Percentiles rank a stretch among this genome's conserved stretches.
These are phyloP conservation scores for Saccharomycopsis sp. DNA, from an alignment of 805 yeast species.

Conservation along the genomic window DNA sequence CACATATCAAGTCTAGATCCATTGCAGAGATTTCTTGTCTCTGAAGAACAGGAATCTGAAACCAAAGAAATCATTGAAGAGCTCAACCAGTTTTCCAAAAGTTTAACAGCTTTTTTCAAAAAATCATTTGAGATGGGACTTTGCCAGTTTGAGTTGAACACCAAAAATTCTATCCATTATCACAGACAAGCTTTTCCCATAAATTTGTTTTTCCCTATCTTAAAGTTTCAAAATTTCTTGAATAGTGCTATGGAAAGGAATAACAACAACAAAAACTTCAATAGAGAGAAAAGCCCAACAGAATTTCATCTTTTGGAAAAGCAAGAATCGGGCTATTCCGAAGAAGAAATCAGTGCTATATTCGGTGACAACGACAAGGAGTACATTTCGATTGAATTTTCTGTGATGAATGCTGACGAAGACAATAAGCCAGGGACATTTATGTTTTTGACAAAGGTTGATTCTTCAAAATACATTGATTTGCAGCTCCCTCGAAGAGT, in stretches of 20 bases:
- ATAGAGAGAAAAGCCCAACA: slow-evolving; percentile 29
- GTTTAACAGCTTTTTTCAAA: slow-evolving; percentile 36
- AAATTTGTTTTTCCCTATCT: slow-evolving; percentile 32
- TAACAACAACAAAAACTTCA: slow-evolving; percentile 1
- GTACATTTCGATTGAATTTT: slow-evolving; percentile 27
- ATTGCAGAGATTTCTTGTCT: background rate
- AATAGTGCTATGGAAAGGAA: slow-evolving; percentile 30
- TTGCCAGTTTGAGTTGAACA: slow-evolving; percentile 62
- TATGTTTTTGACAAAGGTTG: slow-evolving; percentile 26
- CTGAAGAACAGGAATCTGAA: background rate
- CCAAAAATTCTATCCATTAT: slow-evolving; percentile 57
- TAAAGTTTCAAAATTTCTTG: slow-evolving; percentile 38
- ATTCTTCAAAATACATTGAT: slow-evolving; percentile 41
- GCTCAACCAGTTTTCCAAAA: slow-evolving; percentile 24
- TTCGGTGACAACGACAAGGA: slow-evolving; percentile 27
- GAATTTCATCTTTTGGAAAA: slow-evolving; percentile 8
- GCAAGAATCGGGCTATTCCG: slow-evolving; percentile 20
- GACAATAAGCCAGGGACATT: slow-evolving; percentile 26
- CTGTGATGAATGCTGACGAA: slow-evolving; percentile 21
- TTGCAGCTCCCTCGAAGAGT: slow-evolving; percentile 80
- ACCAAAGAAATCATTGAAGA: slow-evolving; percentile 21
- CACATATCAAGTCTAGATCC: slow-evolving; percentile 44
- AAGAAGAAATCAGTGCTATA: slow-evolving; percentile 22
- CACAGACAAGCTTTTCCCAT: slow-evolving; percentile 76
- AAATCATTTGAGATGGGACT: slow-evolving; percentile 40